Conservation (phyloP, 164 flowering plant genomes). For the Macadamia tetraphylla region DNA sequence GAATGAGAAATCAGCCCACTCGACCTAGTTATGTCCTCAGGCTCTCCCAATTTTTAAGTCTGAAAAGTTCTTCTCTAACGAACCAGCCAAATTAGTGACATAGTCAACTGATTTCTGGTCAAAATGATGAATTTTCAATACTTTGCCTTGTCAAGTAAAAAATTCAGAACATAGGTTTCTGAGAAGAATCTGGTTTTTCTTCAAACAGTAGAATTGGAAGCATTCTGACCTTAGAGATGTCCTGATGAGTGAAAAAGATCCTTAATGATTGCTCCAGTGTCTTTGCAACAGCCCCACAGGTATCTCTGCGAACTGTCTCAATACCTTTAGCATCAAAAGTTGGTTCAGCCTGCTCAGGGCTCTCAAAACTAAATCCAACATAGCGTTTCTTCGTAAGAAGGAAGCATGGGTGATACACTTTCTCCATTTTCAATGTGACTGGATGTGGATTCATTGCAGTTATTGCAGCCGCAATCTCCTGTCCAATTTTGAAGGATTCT, state of each 20-base stretch:
- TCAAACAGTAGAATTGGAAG: not conserved
- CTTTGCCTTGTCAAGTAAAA: not conserved
- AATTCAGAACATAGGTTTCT: not conserved
- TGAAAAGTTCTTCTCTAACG: not conserved
- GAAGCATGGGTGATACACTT: slow-evolving; percentile 82
- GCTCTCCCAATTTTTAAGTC: not conserved
- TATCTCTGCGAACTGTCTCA: slow-evolving; percentile 95
- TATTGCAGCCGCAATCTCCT: slow-evolving; percentile 78
- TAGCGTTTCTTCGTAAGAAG: slow-evolving; percentile 94
- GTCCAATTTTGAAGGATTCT: slow-evolving; percentile 68
- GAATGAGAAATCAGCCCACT: too few relatives aligned
- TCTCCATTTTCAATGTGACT: slow-evolving; percentile 86
- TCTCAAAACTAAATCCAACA: slow-evolving; percentile 97
- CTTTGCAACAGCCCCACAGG: slow-evolving; percentile 89
- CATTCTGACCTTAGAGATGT: slow-evolving; percentile 50
- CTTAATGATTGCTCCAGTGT: slow-evolving; percentile 78
- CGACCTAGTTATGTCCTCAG: too few relatives aligned
- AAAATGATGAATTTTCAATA: not conserved
- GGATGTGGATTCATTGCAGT: slow-evolving; percentile 85
- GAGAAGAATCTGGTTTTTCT: not conserved
- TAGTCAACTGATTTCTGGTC: not conserved
- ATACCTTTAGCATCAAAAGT: slow-evolving; percentile 95
- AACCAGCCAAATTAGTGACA: not conserved
- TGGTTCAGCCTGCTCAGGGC: slow-evolving; percentile 63
- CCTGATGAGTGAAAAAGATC: slow-evolving; percentile 62